Evolutionary conservation across 106 monocot genomes (phyloP), one percentile per base, ranked within the genome.

Genomic region (Ottelia alismoides): DNA sequence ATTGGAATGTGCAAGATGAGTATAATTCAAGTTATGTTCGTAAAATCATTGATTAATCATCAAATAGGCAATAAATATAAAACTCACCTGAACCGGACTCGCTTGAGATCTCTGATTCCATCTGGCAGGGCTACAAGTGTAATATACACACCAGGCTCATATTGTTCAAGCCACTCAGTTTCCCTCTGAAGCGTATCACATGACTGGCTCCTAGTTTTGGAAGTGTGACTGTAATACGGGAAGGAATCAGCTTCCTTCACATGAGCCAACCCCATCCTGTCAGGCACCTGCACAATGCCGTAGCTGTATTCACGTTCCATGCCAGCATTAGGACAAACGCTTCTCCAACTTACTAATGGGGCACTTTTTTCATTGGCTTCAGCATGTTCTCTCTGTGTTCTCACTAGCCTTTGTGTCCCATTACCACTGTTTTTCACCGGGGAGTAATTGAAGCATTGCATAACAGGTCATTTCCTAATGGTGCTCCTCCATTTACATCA

Each of bases 151-250:
- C n/a, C n/a, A n/a, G n/a, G n/a, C n/a, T n/a, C n/a, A n/a, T n/a
- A n/a, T n/a, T n/a, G n/a, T n/a, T n/a, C n/a, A n/a, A n/a, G n/a
- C n/a, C n/a, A n/a, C n/a, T n/a, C n/a, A n/a, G n/a, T n/a, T n/a
- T n/a, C n/a, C n/a, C n/a, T n/a, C n/a, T n/a, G n/a, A n/a, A n/a
- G n/a, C n/a, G n/a, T n/a, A n/a, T n/a, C n/a, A n/a, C n/a, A n/a
- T n/a, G n/a, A n/a, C n/a, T n/a, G n/a, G n/a, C n/a, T 29, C 28
- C 18, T 24, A 10, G n/a, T 0, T 6, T 60, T 74, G 0, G 63
- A 56, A 21, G 25, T 63, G 56, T 51, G 71, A 25, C 68, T 68
- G 20, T 18, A 47, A 59, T 49, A 74, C 44, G 61, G 70, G 44
- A 58, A 46, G 29, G 61, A 44, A 1, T 60, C 70, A 44, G 67